Base-by-base conservation (phyloP, 2,329 filamentous ascomycete species). In the Ophiostoma sp. region DNA sequence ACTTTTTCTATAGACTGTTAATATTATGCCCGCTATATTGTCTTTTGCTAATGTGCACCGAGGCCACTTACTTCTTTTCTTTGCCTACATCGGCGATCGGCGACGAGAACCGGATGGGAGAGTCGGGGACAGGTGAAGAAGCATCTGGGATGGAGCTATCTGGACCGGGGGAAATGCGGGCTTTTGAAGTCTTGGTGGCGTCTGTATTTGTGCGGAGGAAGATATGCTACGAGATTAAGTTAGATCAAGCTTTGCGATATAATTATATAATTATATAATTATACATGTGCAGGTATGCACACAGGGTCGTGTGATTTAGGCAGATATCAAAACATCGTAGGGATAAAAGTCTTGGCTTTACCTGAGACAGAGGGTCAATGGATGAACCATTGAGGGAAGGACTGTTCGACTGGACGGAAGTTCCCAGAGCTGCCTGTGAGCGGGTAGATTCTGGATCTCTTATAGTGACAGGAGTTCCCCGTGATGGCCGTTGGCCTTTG, bases 141-240 rank as follows among this genome's bases (percentile, higher is more conserved):
- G 52, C 70, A 69, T 72, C 73, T 31, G 67, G 57, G 23, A 79
- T 77, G 41, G 84, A 81, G 72, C 81, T 85, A 8, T 89, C 88
- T 33, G 84, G 81, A 8, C 82, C 81, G 1, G 70, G 23, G 78
- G 73, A 39, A 5, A 81, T 82, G 68, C 86, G 84, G 36, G 89
- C 78, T 72, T 84, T 84, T 68, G 86, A 82, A 11, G 86, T 82
- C 69, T 87, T 84, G 10, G 86, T 83, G 69, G 82, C 83, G 70
- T 87, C 83, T 60, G 88, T 89, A 75, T 87, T 90, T 69, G 89
- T 90, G 74, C 90, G 86, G 76, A 88, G 84, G 69, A 91, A 81
- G 65, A 89, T 89, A 75, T 89, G 86, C 85, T 87, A 52, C 44
- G 3, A 7, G 7, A 35, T 39, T 33, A 33, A 17, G 57, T 62